Percentiles rank a stretch among this genome's conserved stretches.
phyloP scores from a whole-genome alignment of 257 asterid genomes.

The Solanum sitiens region DNA sequence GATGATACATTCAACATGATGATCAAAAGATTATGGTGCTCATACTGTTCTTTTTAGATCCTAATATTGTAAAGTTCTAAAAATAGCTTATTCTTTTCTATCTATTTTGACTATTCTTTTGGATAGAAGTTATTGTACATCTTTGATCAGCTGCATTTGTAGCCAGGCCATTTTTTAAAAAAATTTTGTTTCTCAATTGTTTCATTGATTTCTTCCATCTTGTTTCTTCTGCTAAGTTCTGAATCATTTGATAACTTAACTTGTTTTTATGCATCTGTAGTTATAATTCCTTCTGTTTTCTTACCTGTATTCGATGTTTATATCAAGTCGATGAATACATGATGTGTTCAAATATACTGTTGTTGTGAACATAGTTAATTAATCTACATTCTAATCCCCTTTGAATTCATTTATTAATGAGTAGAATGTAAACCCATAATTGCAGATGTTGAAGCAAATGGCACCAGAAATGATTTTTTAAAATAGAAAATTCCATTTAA shows the following conservation, averaged over 20 bases:
- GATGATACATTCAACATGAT: slow-evolving; percentile 4
- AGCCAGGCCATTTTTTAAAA: background rate
- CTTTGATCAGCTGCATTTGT: background rate
- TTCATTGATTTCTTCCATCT: background rate
- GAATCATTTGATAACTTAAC: background rate
- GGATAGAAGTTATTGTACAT: slow-evolving; percentile 6
- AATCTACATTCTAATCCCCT: background rate
- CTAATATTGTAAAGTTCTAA: slow-evolving; percentile 3
- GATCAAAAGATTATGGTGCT: background rate
- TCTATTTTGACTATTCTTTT: slow-evolving; percentile 2
- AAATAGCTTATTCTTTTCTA: background rate
- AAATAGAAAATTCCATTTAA: too few relatives aligned
- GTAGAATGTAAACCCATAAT: background rate
- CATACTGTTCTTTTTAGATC: background rate
- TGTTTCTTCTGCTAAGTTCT: background rate
- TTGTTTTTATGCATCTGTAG: background rate
- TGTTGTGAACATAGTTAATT: background rate
- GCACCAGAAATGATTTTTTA: background rate
- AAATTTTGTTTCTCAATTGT: background rate
- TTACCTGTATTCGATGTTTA: background rate
- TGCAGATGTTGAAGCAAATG: background rate
- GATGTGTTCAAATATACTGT: background rate
- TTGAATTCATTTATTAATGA: background rate
- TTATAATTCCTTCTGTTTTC: background rate
- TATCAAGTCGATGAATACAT: background rate